These are phyloP conservation scores for Magnaporthiopsis rhizophila DNA, from an alignment of 2,329 filamentous ascomycete genomes.

Conservation along the genomic window DNA sequence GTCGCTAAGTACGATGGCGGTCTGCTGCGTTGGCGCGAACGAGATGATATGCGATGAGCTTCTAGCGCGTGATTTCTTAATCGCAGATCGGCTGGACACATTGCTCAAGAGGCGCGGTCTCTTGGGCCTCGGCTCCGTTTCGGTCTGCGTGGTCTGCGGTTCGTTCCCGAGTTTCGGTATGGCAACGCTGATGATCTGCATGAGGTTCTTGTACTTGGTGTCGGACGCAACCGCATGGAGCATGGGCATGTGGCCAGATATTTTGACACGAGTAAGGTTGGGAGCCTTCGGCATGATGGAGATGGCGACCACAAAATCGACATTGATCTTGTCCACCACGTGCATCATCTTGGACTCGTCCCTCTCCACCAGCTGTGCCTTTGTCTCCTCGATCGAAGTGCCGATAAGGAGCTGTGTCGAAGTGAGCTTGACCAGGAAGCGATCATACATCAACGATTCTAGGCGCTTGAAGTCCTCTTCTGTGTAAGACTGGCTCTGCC, in stretches of 20 bases:
- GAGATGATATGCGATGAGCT: constrained; percentile 63
- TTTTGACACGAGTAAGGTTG: constrained; percentile 82
- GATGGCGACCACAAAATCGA: constrained; percentile 91
- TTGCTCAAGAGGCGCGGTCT: constrained; percentile 39
- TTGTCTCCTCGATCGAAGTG: constrained; percentile 84
- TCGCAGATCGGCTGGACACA: constrained; percentile 31
- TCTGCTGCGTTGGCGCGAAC: constrained; percentile 50
- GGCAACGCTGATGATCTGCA: constrained; percentile 92
- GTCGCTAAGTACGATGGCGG: constrained; percentile 71
- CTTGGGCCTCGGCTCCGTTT: constrained; percentile 20
- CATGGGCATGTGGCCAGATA: constrained; percentile 86
- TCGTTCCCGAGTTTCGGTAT: constrained; percentile 71
- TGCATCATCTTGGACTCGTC: constrained; percentile 68
- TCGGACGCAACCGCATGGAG: constrained; percentile 90
- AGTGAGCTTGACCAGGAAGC: constrained; percentile 84
- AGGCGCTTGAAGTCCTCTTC: constrained; percentile 83
- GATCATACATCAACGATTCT: constrained; percentile 95
- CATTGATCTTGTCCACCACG: constrained; percentile 92
- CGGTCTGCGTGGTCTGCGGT: constrained; percentile 12
- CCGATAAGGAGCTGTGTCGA: constrained; percentile 95
- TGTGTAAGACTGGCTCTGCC: constrained; percentile 79
- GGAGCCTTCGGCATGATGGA: constrained; percentile 96
- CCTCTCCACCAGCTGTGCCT: constrained; percentile 64
- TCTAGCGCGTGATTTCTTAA: constrained; percentile 38
- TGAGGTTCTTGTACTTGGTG: constrained; percentile 91